Percentiles rank a stretch among this genome's conserved stretches.
Evolutionary conservation across 768 basidiomycete genomes (phyloP).

Genomic region (Phaffia tasmanica): DNA sequence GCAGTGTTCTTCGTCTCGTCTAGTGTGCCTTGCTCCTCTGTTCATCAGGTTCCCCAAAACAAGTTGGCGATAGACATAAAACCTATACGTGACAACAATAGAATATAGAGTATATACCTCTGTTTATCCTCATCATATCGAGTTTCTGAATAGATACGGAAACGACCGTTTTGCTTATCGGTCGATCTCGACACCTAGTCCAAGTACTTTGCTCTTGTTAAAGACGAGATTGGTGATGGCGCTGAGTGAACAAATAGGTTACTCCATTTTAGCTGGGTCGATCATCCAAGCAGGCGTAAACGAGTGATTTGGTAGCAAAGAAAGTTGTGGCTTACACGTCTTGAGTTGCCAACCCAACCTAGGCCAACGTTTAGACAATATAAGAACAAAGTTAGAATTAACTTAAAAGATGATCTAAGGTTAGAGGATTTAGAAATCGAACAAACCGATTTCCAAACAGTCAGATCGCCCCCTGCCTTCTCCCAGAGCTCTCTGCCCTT

Average conservation of each 20-base stretch:
- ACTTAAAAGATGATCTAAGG: background rate
- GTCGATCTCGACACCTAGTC: conserved; percentile 1
- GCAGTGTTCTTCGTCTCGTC: no score
- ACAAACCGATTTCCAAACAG: conserved; percentile 24
- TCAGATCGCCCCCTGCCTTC: conserved; percentile 5
- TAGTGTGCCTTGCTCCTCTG: no score
- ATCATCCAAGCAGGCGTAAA: no score
- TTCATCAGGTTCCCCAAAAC: no score
- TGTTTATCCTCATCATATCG: no score
- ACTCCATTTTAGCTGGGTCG: no score
- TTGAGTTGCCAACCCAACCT: conserved; percentile 22
- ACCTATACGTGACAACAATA: no score
- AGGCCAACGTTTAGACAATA: background rate
- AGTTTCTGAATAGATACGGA: background rate
- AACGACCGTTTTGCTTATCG: background rate
- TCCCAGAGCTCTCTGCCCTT: conserved; percentile 5
- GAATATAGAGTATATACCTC: no score
- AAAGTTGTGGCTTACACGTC: conserved; percentile 10
- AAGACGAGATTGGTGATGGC: conserved; percentile 21
- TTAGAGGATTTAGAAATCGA: background rate
- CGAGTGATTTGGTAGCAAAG: no score
- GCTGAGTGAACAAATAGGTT: background rate
- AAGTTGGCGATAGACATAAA: no score
- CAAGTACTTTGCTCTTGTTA: conserved; percentile 7
- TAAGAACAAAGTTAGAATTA: background rate